Evolutionary conservation across 345 rosid genomes (phyloP).

Genomic region (Rhodamnia rubescens): DNA sequence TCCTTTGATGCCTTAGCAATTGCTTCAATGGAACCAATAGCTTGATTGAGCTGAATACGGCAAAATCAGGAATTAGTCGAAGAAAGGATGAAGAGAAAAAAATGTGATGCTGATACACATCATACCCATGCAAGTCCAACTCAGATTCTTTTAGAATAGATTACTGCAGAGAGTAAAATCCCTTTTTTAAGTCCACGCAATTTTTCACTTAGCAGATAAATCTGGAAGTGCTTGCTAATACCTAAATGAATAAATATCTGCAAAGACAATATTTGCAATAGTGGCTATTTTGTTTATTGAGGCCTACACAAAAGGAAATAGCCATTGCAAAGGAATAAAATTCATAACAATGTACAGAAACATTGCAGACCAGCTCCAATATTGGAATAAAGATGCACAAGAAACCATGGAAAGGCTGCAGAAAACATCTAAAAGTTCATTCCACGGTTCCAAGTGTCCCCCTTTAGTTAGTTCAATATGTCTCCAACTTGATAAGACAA

Average conservation of each 20-base stretch:
- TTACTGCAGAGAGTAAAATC: neutral
- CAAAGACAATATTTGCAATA: neutral
- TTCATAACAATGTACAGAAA: neutral
- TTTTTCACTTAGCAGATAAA: neutral
- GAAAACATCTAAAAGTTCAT: neutral
- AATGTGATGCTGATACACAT: neutral
- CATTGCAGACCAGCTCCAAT: neutral
- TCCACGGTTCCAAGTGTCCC: neutral
- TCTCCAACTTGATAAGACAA: neutral
- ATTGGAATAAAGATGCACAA: neutral
- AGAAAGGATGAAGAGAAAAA: neutral
- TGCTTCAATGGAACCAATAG: conserved; percentile 83
- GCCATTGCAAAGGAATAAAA: neutral
- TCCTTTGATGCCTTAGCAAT: conserved; percentile 76
- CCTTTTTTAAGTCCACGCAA: neutral
- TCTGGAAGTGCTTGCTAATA: neutral
- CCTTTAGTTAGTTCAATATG: neutral
- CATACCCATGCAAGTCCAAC: neutral
- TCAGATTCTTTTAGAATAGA: neutral
- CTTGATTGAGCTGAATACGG: conserved; percentile 60
- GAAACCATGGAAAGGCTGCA: neutral
- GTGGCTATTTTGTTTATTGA: neutral
- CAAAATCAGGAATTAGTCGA: neutral
- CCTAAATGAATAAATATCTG: neutral
- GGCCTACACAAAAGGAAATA: neutral